A percentile compares a stretch with the other conserved stretches of the same genome.
Conservation (phyloP, 306 rosid species). For the Vigna radiata region DNA sequence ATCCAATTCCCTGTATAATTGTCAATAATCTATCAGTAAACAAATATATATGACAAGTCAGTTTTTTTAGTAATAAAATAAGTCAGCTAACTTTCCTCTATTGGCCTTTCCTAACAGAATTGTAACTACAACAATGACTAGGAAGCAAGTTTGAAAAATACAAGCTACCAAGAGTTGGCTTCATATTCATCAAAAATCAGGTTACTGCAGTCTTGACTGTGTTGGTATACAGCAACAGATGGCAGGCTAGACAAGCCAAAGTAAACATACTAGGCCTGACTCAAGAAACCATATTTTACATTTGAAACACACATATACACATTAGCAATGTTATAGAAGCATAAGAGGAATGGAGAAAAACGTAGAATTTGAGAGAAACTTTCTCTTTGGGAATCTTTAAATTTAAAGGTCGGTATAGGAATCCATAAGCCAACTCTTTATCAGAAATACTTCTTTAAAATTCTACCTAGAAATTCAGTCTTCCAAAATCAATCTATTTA, state of each 20-base stretch:
- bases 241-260: too few species aligned
- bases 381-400: too few species aligned
- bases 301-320: too few species aligned
- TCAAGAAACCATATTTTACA: too few species aligned
- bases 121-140: constrained; percentile 28
- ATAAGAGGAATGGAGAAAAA: too few species aligned
- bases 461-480: neutral
- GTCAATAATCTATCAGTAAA: constrained; percentile 38
- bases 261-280: too few species aligned
- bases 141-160: neutral
- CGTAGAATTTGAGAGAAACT: too few species aligned
- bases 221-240: too few species aligned
- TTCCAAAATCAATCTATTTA: constrained; percentile 11
- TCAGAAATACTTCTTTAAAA: neutral
- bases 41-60: constrained; percentile 33
- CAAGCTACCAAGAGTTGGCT: neutral
- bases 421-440: neutral
- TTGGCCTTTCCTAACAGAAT: constrained; percentile 29
- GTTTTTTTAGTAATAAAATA: constrained; percentile 27
- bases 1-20: constrained; percentile 85
- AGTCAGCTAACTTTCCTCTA: constrained; percentile 2
- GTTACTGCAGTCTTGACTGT: neutral
- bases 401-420: too few species aligned
- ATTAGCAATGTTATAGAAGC: too few species aligned
- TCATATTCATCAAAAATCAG: neutral